Percentiles rank a stretch among this genome's conserved stretches.
phyloP scores from a whole-genome alignment of 139 green algal species.

The Astrephomene gubernaculifera region DNA sequence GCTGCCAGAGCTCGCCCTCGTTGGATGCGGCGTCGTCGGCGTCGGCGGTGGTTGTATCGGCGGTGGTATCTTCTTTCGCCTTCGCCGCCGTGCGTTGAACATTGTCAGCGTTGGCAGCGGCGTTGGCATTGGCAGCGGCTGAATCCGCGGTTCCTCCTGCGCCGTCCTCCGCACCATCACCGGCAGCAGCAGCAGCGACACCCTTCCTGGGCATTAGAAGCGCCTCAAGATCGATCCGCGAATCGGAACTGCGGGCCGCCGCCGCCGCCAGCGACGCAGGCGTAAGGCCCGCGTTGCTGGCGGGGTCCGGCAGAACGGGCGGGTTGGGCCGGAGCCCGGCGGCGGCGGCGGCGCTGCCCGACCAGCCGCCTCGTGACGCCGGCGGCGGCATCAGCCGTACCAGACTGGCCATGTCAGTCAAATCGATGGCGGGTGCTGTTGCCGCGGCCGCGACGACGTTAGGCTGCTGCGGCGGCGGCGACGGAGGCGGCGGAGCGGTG shows the following conservation, averaged over 20 bases:
- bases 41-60: too few relatives aligned
- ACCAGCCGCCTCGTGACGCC: background rate
- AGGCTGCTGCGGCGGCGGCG: background rate
- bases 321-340: constrained; percentile 22
- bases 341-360: constrained; percentile 29
- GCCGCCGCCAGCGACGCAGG: background rate
- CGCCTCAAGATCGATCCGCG: too few relatives aligned
- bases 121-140: background rate
- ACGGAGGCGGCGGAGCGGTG: background rate
- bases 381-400: constrained; percentile 11
- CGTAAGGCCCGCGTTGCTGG: background rate
- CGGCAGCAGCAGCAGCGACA: background rate
- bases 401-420: background rate
- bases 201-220: too few relatives aligned
- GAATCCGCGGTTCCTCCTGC: background rate
- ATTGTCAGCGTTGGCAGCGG: background rate
- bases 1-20: constrained; percentile 19
- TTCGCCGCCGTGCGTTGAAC: background rate
- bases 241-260: too few relatives aligned
- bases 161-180: background rate
- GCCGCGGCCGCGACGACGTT: background rate
- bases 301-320: constrained; percentile 5
- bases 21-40: background rate
- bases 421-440: background rate
- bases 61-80: background rate